Evolutionary conservation across 208 protist species (phyloP).

Genomic region (Willaertia magna): DNA sequence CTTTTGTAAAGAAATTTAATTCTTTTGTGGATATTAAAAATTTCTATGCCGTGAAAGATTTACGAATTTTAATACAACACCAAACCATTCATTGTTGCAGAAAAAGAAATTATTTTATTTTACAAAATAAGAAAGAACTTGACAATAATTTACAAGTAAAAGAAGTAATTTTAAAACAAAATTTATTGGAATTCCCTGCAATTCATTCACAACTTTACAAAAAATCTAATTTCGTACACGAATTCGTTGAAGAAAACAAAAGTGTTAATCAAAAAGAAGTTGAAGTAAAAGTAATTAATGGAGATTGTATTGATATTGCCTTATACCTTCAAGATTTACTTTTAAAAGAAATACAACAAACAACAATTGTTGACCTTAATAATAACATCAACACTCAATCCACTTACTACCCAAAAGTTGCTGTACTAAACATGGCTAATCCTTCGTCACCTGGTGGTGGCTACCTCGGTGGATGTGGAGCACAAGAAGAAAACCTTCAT

Average conservation of each 20-base stretch:
- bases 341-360: not conserved
- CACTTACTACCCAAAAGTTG: too few relatives aligned
- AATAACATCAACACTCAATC: too few relatives aligned
- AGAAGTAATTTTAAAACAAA: not conserved
- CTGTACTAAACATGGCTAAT: conserved; percentile 18
- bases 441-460: not conserved
- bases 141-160: not conserved
- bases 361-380: too few relatives aligned
- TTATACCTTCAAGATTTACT: not conserved
- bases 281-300: not conserved
- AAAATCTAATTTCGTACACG: not conserved
- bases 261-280: not conserved
- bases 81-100: not conserved
- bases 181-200: too few relatives aligned
- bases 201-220: not conserved
- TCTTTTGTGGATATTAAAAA: not conserved
- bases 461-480: not conserved
- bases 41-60: not conserved
- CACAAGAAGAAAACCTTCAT: conserved; percentile 24
- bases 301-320: not conserved
- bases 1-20: not conserved
- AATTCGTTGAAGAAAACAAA: not conserved
- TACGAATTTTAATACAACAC: not conserved
- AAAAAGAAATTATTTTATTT: not conserved
- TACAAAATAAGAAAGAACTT: not conserved